Evolutionary conservation across 2,329 filamentous ascomycete genomes (phyloP), one percentile per base, ranked within the genome.

Genomic region (Furcasterigmium sp.): DNA sequence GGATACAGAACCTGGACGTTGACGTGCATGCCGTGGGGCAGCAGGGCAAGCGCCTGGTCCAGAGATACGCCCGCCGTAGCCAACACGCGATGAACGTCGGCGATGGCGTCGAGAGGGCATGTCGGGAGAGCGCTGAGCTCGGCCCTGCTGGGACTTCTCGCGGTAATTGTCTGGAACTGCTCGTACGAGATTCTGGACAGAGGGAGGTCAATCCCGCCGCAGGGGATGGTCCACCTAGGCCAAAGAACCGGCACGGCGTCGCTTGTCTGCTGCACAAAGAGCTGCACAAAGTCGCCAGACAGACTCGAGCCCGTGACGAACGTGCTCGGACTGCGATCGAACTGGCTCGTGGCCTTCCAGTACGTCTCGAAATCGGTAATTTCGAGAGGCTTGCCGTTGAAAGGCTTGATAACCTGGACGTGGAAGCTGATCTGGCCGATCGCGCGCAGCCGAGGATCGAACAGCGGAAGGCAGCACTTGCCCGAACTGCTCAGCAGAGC

Each of bases 311-410:
- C 93, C 0, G 91, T 97, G 15, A 98, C 88, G 19, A 97, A 80
- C 19, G 89, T 87, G 57, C 80, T 93, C 19, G 86, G 85, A 37
- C 90, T 87, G 40, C 87, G 83, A 60, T 95, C 89, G 38, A 93
- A 78, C 54, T 95, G 90, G 56, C 90, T 95, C 1, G 93, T 98
- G 1, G 91, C 91, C 65, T 97, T 98, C 93, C 93, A 98, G 64
- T 98, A 98, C 0, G 93, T 97, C 50, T 95, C 93, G 55, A 97
- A 98, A 58, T 97, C 91, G 1, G 93, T 95, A 47, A 98, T 96
- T 63, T 98, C 93, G 18, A 98, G 72, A 4, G 93, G 90, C 47
- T 90, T 85, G 8, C 93, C 91, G 49, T 84, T 82, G 68, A 97
- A 98, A 0, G 93, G 93, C 58, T 95, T 96, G 61, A 98, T 94